These are phyloP conservation scores for Sphagnum magellanicum DNA, from an alignment of 228 moss, liverwort and hornwort genomes.

Conservation along the genomic window DNA sequence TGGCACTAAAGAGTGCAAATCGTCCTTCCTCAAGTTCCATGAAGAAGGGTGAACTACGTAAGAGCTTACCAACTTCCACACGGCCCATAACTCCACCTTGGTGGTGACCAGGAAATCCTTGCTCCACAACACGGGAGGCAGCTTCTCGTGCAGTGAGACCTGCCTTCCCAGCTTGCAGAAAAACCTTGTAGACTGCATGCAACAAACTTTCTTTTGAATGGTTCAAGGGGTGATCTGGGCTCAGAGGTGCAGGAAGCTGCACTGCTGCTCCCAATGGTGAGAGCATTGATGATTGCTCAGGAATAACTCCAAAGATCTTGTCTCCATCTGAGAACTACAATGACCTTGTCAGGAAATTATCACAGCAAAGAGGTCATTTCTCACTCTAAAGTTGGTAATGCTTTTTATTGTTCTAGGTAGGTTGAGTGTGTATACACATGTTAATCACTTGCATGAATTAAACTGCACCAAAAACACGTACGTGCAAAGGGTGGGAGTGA, in stretches of 20 bases:
- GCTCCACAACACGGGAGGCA: constrained; percentile 22
- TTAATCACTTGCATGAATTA: background rate
- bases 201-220: constrained; percentile 29
- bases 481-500: background rate
- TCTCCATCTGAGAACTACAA: background rate
- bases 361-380: background rate
- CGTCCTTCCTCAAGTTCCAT: constrained; percentile 42
- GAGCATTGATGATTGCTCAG: background rate
- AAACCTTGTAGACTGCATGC: constrained; percentile 26
- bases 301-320: background rate
- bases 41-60: constrained; percentile 45
- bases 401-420: background rate
- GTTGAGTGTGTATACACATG: too few relatives aligned
- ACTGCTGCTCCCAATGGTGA: background rate
- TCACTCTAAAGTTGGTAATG: constrained; percentile 1
- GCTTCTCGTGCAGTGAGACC: constrained; percentile 48
- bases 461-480: background rate
- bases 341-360: background rate
- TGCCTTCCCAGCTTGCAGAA: constrained; percentile 22
- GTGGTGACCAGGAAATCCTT: constrained; percentile 24
- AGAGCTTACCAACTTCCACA: constrained; percentile 24
- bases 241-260: constrained; percentile 1
- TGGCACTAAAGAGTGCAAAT: constrained; percentile 44
- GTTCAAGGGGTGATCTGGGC: constrained; percentile 43
- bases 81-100: constrained; percentile 29